phyloP scores from a whole-genome alignment of 768 basidiomycete species.

The Pholiota microspora region DNA sequence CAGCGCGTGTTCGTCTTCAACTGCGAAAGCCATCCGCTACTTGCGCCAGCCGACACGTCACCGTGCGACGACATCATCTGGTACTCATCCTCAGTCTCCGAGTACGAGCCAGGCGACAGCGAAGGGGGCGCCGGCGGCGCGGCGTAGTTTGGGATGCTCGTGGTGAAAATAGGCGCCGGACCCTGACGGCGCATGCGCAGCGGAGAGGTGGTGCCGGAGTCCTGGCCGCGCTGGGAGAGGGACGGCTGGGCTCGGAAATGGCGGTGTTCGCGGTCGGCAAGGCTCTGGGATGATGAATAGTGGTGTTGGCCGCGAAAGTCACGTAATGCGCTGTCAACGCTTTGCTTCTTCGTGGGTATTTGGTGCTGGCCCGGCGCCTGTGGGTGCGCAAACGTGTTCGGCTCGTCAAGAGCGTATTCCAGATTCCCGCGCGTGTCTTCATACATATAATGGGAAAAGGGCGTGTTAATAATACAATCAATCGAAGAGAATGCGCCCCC shows the following conservation, averaged over 20 bases:
- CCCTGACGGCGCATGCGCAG: slow-evolving; percentile 1
- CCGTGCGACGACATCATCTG: too few species aligned
- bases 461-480: slow-evolving; percentile 4
- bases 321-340: background rate
- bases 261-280: background rate
- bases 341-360: slow-evolving; percentile 9
- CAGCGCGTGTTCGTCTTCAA: slow-evolving; percentile 9
- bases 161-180: background rate
- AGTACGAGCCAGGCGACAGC: background rate
- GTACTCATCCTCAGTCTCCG: background rate
- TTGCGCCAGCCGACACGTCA: too few species aligned
- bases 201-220: background rate
- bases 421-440: slow-evolving; percentile 6
- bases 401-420: slow-evolving; percentile 1
- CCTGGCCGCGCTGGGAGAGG: background rate
- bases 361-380: background rate
- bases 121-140: background rate
- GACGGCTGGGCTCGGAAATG: background rate
- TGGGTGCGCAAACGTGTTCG: background rate
- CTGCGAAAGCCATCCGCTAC: too few species aligned
- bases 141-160: background rate
- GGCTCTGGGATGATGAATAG: background rate
- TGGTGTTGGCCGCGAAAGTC: background rate
- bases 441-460: background rate
- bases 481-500: background rate